Evolutionary conservation across 2,329 filamentous ascomycete species (phyloP), one percentile per base, ranked within the genome.

Genomic region (Diatrype stigma): DNA sequence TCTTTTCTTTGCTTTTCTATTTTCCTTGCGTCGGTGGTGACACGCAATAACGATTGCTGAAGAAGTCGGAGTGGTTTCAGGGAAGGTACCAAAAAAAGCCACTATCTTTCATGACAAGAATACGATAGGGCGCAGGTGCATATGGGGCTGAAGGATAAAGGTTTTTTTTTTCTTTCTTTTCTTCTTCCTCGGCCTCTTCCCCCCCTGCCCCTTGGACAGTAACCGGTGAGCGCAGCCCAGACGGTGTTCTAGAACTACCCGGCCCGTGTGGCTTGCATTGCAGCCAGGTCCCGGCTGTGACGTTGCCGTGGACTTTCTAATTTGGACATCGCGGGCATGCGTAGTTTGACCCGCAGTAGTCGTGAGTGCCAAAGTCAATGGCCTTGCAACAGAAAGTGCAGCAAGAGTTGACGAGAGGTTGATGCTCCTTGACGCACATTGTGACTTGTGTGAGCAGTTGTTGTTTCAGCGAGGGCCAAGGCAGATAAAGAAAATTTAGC

Each of bases 381-480:
- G 73, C 73, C 59, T 73, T 75, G 69, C 76, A 79, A 67, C 76
- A 79, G 58, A 72, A 76, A 23, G 71, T 70, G 69, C 76, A 79
- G 73, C 76, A 79, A 57, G 70, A 61, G 66, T 75, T 70, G 67
- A 78, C 71, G 51, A 76, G 73, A 50, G 70, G 69, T 54, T 72
- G 64, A 56, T 66, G 63, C 49, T 73, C 72, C 59, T 70, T 68
- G 66, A 70, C 61, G 60, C 68, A 67, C 75, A 78, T 78, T 56
- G 54, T 67, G 64, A 59, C 46, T 37, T 46, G 49, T 37, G 40
- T 46, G 53, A 42, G 47, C 21, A 35, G 7, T 23, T 37, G 34
- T 17, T 16, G 34, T 17, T 37, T 7, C 14, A 14, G 14, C 14
- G 30, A 34, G 30, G 7, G 7, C 7, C 14, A 34, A 34, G 7